Percentiles rank a stretch among this genome's conserved stretches.
Conservation (phyloP, 176 grass and related monocot species). For the Saccharum spontaneum region DNA sequence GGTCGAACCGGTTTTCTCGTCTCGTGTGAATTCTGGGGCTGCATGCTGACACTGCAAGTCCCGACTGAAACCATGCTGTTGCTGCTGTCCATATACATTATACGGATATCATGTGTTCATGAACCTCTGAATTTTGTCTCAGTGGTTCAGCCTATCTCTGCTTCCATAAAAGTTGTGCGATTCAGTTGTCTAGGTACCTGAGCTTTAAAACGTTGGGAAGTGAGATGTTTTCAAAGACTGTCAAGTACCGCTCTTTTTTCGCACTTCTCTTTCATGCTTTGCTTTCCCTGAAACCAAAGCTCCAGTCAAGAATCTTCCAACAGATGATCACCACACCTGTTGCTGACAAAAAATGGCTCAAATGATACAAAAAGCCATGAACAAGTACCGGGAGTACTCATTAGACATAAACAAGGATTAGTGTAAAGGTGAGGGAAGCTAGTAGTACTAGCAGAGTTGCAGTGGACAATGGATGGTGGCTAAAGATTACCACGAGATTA, state of each 20-base stretch:
- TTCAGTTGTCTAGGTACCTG: constrained; percentile 10
- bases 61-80: constrained; percentile 26
- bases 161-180: constrained; percentile 35
- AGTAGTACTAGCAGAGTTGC: neutral
- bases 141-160: neutral
- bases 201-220: constrained; percentile 48
- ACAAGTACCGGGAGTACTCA: constrained; percentile 33
- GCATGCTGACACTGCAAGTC: constrained; percentile 18
- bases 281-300: constrained; percentile 49
- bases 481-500: constrained; percentile 81
- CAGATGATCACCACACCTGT: constrained; percentile 30
- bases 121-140: neutral
- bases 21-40: neutral
- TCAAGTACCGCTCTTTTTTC: neutral
- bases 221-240: constrained; percentile 50
- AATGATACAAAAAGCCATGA: constrained; percentile 46
- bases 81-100: neutral
- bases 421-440: constrained; percentile 6
- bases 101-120: neutral
- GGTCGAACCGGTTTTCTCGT: neutral
- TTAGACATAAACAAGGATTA: constrained; percentile 23
- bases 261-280: neutral
- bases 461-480: constrained; percentile 67
- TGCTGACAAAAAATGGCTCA: constrained; percentile 48
- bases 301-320: constrained; percentile 61